These are phyloP conservation scores for Rhizopus sp. DNA, from an alignment of 371 early-diverging fungal genomes.

Conservation along the genomic window DNA sequence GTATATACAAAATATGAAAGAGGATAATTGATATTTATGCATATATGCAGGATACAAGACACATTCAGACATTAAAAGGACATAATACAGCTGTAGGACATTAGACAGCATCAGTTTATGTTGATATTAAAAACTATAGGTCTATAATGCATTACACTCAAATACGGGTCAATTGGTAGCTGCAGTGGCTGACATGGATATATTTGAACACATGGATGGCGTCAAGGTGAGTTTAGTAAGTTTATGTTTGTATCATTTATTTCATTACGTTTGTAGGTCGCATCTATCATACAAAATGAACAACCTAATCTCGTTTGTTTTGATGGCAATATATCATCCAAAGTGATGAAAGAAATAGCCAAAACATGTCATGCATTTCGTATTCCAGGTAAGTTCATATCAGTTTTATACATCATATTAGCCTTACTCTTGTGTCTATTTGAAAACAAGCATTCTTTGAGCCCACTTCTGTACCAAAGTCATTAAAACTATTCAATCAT, in stretches of 20 bases:
- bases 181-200: constrained; percentile 90
- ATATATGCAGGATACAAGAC: constrained; percentile 29
- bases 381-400: constrained; percentile 34
- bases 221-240: constrained; percentile 26
- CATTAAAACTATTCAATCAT: constrained; percentile 57
- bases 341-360: constrained; percentile 44
- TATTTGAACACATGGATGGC: constrained; percentile 56
- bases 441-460: constrained; percentile 75
- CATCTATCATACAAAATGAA: constrained; percentile 28
- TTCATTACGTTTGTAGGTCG: constrained; percentile 24
- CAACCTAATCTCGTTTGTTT: constrained; percentile 60
- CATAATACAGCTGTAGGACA: constrained; percentile 38
- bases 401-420: neutral
- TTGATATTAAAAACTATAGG: constrained; percentile 33
- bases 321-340: constrained; percentile 72
- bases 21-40: neutral
- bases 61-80: constrained; percentile 26
- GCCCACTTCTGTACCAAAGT: constrained; percentile 90
- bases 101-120: neutral
- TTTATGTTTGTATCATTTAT: too few relatives aligned
- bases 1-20: constrained; percentile 21
- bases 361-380: constrained; percentile 28
- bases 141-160: constrained; percentile 80
- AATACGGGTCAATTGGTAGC: constrained; percentile 70
- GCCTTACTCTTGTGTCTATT: neutral